Evolutionary conservation across 257 asterid species (phyloP), one percentile per base, ranked within the genome.

Genomic region (Nicotiana paniculata): DNA sequence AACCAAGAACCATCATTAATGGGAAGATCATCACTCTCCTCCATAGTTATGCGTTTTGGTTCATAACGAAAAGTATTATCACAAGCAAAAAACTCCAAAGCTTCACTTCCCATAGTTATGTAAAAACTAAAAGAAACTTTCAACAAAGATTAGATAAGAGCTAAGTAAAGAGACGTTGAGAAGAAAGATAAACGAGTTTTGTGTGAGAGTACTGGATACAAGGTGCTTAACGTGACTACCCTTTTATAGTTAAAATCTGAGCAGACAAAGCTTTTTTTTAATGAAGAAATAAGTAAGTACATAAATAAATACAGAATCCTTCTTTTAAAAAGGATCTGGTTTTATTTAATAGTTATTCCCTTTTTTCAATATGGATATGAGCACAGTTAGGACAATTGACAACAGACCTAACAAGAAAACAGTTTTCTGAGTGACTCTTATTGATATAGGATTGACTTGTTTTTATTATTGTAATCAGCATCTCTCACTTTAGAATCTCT

Each of bases 71-170:
- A 46, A 48, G 13, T 35, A 48, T 91, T 89, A 89, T 87, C 88
- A 90, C 85, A 90, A 86, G 90, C 81, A 26, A 89, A 85, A 69
- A 87, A 91, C 32, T 88, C 90, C 33, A 91, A 87, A 3, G 94
- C 94, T 88, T 93, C 99, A 74, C 96, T 95, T 94, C 93, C 93
- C 55, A 66, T 69, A 15, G 12, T 17, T n/a, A 9, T 72, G 12
- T 43, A 39, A 70, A 9, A n/a, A 55, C n/a, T 62, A 0, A 0
- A 24, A 62, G 2, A 62, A 62, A 62, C 0, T 63, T 53, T 53
- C 58, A 53, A 53, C 58, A 4, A 63, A 28, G 30, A 28, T 28
- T 28, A 28, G 30, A 28, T 28, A 28, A 28, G 30, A 28, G 30
- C 30, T 28, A 28, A 28, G 30, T 28, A 28, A 28, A 28, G 30